These are phyloP conservation scores for Theileria orientalis DNA, from an alignment of 169 alveolate species.

Conservation along the genomic window DNA sequence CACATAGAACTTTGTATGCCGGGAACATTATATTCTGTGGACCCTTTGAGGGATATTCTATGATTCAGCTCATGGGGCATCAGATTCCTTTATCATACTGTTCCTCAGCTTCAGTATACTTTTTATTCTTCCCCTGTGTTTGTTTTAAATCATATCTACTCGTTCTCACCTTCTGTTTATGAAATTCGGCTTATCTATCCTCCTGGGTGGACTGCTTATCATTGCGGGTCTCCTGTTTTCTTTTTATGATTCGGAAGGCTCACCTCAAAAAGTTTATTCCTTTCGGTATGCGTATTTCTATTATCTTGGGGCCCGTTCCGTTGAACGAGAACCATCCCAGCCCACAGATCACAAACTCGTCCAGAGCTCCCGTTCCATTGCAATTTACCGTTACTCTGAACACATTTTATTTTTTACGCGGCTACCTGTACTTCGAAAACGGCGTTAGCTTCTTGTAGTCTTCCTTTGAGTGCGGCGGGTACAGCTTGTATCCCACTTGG, in stretches of 20 bases:
- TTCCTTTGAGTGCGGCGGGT: constrained; percentile 62
- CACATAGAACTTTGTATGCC: constrained; percentile 69
- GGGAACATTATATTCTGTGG: constrained; percentile 69
- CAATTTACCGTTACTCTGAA: constrained; percentile 44
- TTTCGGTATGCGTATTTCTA: constrained; percentile 75
- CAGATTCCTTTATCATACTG: constrained; percentile 14
- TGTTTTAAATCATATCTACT: neutral
- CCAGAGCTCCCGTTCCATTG: constrained; percentile 61
- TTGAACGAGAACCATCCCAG: constrained; percentile 79
- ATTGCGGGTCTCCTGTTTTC: constrained; percentile 60
- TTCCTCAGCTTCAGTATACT: constrained; percentile 40
- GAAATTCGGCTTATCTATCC: constrained; percentile 12
- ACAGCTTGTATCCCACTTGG: constrained; percentile 67
- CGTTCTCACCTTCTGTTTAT: constrained; percentile 34
- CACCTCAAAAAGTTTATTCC: constrained; percentile 69
- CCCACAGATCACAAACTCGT: constrained; percentile 79
- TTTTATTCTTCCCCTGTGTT: constrained; percentile 46
- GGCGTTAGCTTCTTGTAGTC: constrained; percentile 26
- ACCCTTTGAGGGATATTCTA: neutral
- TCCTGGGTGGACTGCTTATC: constrained; percentile 27
- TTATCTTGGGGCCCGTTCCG: constrained; percentile 75
- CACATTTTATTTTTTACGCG: constrained; percentile 6
- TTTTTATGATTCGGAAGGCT: neutral
- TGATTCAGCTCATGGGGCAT: neutral
- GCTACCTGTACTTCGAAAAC: constrained; percentile 59